Evolutionary conservation across 164 flowering plant genomes (phyloP), one percentile per base, ranked within the genome.

Genomic region (Piper betle): DNA sequence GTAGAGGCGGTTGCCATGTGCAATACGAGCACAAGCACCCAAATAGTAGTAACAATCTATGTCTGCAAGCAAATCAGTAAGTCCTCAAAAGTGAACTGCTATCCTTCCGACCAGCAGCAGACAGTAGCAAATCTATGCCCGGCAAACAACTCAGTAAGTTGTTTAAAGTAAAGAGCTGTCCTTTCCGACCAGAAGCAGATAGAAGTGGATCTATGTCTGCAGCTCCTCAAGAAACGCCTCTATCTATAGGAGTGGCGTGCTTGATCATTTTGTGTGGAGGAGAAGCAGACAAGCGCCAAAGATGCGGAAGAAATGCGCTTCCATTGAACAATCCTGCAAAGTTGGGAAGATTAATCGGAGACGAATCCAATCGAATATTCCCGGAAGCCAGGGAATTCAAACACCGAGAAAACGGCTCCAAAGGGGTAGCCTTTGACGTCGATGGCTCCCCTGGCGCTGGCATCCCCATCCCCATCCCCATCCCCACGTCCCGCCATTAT

Each of bases 1-100:
- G 16, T 33, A 1, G 39, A 55, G 58, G 58, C 58, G 39, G 58
- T 38, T 16, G 58, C 58, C 58, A 55, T 55, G 58, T 25, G 58
- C 7, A 25, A 55, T 13, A 55, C 58, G 58, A 55, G 33, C 20
- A 55, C 58, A 39, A 55, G 33, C 20, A 4, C 55, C 54, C 55
- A 11, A 13, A 13, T 39, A 6, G 58, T 25, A 25, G 33, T 25
- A 25, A 25, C 1, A 25, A 25, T 25, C 33, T 25, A 25, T 25
- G 33, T 25, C 33, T 25, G 33, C 33, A 25, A 25, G 33, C 33
- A 25, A 25, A 25, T 25, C 33, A 25, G 33, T 25, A 25, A 25
- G 2, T 25, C 33, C 33, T 25, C 15, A 5, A 2, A 7, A 55
- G 38, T 4, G 15, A 46, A 46, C 50, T 10, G 50, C 50, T 46